Percentiles rank a stretch among this genome's conserved stretches.
phyloP scores from a whole-genome alignment of 495 filamentous ascomycete genomes.

The Penicillium subrubescens region DNA sequence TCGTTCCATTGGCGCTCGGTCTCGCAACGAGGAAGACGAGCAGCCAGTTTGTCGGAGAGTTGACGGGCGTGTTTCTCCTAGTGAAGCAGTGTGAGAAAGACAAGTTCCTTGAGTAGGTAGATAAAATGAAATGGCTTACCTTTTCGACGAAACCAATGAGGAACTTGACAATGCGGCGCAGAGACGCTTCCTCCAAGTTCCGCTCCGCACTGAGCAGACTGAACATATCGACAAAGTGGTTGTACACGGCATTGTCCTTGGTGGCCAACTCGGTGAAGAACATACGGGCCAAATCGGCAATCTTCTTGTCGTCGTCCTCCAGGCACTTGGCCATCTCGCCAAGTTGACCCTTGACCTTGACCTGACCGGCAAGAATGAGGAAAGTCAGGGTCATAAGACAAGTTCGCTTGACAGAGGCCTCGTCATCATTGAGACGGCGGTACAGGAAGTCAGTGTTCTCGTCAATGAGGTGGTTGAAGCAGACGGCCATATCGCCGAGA shows the following conservation, averaged over 20 bases:
- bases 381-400: constrained; percentile 99
- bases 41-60: constrained; percentile 89
- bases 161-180: constrained; percentile 88
- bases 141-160: constrained; percentile 95
- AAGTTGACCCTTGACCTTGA: constrained; percentile 99
- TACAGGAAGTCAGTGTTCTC: constrained; percentile 99
- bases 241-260: constrained; percentile 99
- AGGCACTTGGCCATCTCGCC: constrained; percentile 99
- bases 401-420: constrained; percentile 90
- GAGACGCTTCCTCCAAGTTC: constrained; percentile 77
- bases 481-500: constrained; percentile 97
- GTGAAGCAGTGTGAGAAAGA: constrained; percentile 9
- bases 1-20: constrained; percentile 96
- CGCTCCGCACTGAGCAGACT: constrained; percentile 82
- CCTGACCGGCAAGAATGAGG: constrained; percentile 93
- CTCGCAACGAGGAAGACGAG: constrained; percentile 81
- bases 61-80: constrained; percentile 98
- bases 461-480: constrained; percentile 98
- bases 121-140: constrained; percentile 53
- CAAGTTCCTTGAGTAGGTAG: not conserved
- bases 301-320: constrained; percentile 90
- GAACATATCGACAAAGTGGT: constrained; percentile 99
- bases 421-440: constrained; percentile 82
- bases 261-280: constrained; percentile 97
- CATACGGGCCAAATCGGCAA: constrained; percentile 92